Evolutionary conservation across 164 flowering plant species (phyloP), one percentile per base, ranked within the genome.

Genomic region (Magnolia changhungtana): DNA sequence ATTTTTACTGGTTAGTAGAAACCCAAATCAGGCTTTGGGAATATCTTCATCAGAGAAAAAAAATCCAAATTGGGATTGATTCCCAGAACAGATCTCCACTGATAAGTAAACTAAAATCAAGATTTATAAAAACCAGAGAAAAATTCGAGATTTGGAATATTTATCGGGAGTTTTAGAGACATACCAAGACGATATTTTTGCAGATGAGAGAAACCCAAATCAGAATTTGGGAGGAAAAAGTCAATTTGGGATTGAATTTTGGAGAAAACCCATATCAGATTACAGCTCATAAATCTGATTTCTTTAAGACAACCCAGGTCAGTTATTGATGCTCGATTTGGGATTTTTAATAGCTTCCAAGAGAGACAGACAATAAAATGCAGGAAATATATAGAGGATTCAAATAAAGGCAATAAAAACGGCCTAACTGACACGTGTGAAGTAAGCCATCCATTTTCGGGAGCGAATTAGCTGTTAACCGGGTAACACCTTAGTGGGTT

Each of bases 191-290:
- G 19, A 67, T 10, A 29, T 50, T n/a, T 19, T 51, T 19, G 8
- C 23, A 65, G 14, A 50, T 7, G 51, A 24, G n/a, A 9, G 11
- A 74, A 65, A 65, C 58, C 69, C 37, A 66, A 21, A 55, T 11
- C 27, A 52, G 61, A 18, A 59, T 11, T 27, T 58, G 31, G n/a
- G 16, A 72, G 45, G 24, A 50, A 23, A 52, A 51, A 23, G 4
- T 8, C 24, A 37, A 74, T 71, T 23, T 61, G 8, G 49, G 5
- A 24, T 23, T 23, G 18, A 10, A 65, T 64, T 11, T 63, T 63
- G 16, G 69, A 37, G 14, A 74, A 51, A 50, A 75, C 71, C 71
- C 71, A 75, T 19, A 66, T 50, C 71, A 29, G 50, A 61, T 67
- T 55, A 52, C 65, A 67, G 20, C 24, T 65, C 23, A 13, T 14